A percentile compares a stretch with the other conserved stretches of the same genome.
Evolutionary conservation across 106 monocot species (phyloP).

Genomic region (Acorus calamus): DNA sequence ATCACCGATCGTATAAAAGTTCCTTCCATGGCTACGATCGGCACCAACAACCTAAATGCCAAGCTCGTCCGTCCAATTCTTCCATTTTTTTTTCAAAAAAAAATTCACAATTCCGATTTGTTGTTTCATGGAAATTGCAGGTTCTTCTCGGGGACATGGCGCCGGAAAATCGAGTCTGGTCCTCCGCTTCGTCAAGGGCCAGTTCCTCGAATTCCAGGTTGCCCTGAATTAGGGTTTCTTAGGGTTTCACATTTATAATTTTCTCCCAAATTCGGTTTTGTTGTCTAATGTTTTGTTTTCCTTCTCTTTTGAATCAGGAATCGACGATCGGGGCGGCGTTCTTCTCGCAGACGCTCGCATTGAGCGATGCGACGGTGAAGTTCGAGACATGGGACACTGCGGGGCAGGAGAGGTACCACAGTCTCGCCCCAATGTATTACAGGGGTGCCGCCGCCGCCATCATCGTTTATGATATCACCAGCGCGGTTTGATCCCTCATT

Average conservation of each 20-base stretch:
- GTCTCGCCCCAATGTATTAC: conserved; percentile 98
- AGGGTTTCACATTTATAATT: neutral
- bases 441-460: conserved; percentile 90
- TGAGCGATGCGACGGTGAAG: conserved; percentile 87
- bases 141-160: conserved; percentile 90
- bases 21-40: conserved; percentile 50
- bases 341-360: conserved; percentile 88
- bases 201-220: conserved; percentile 96
- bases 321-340: conserved; percentile 98
- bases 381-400: conserved; percentile 99
- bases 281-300: neutral
- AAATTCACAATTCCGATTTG: neutral
- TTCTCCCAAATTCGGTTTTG: neutral
- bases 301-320: conserved; percentile 28
- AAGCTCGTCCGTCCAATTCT: conserved; percentile 36
- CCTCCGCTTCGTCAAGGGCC: conserved; percentile 92
- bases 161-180: conserved; percentile 97
- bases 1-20: neutral
- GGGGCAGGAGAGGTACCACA: conserved; percentile 95
- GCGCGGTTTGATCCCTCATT: conserved; percentile 23
- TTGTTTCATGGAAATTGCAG: conserved; percentile 17
- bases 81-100: neutral
- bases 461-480: conserved; percentile 92
- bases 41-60: conserved; percentile 65
- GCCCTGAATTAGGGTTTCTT: neutral